Evolutionary conservation across 2,329 filamentous ascomycete species (phyloP).

Genomic region (Xylaria sp.): DNA sequence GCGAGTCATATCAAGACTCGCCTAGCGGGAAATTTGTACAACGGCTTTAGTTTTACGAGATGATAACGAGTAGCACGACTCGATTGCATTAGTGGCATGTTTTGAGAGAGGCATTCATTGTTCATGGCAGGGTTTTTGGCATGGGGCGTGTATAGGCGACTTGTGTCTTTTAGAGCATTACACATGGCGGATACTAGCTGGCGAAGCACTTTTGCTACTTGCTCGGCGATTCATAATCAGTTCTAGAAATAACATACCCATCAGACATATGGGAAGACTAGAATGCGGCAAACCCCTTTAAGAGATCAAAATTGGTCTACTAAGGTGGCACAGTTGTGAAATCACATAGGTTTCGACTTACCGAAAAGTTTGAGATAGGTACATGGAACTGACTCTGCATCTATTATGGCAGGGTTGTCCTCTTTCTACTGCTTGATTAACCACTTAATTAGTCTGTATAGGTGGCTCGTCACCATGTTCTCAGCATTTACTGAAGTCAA

Average conservation of each 20-base stretch:
- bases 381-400: no score
- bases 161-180: conserved; percentile 23
- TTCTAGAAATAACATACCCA: conserved; percentile 23
- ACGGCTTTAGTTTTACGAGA: conserved; percentile 29
- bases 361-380: background rate
- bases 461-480: no score
- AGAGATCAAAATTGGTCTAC: background rate
- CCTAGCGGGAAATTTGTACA: conserved; percentile 6
- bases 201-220: conserved; percentile 10
- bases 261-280: conserved; percentile 9
- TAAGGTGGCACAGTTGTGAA: background rate
- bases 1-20: conserved; percentile 10
- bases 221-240: conserved; percentile 17
- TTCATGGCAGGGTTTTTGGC: conserved; percentile 23
- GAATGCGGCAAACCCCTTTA: background rate
- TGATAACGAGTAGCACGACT: conserved; percentile 26
- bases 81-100: conserved; percentile 26
- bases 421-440: no score
- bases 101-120: conserved; percentile 19
- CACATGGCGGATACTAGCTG: conserved; percentile 14
- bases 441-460: no score
- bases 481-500: no score
- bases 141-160: conserved; percentile 30
- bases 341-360: background rate
- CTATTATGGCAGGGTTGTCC: no score